Conservation (phyloP, 2,329 filamentous ascomycete species). For the Sporothrix variecibatus region DNA sequence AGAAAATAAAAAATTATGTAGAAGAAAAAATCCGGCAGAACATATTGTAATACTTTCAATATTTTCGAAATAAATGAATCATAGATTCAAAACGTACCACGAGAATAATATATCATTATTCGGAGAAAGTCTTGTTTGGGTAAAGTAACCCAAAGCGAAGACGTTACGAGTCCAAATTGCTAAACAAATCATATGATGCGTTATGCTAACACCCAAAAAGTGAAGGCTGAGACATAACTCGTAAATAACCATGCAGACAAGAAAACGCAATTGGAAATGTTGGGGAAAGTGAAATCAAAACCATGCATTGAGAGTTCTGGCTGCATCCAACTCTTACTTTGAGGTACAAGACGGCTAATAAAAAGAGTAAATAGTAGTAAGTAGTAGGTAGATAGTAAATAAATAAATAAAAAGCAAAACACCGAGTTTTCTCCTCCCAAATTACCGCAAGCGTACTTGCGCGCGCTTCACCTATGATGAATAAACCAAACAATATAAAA, state of each 20-base stretch:
- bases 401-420: background rate
- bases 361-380: background rate
- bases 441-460: conserved; percentile 12
- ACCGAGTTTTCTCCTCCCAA: background rate
- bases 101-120: too few species aligned
- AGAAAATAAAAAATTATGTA: too few species aligned
- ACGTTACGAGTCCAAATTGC: too few species aligned
- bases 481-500: conserved; percentile 13
- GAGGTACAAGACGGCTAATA: background rate
- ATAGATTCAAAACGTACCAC: too few species aligned
- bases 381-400: background rate
- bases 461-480: conserved; percentile 10
- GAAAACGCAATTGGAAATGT: background rate
- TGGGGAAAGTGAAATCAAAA: background rate
- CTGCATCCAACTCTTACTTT: background rate
- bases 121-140: too few species aligned
- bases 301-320: background rate
- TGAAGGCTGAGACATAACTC: background rate
- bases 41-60: too few species aligned
- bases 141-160: too few species aligned
- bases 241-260: background rate
- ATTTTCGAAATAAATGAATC: too few species aligned
- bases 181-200: too few species aligned
- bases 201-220: too few species aligned
- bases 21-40: too few species aligned